Percentiles rank a stretch among this genome's conserved stretches.
Conservation (phyloP, 2,329 filamentous ascomycete genomes). For the Botrytis squamosa region DNA sequence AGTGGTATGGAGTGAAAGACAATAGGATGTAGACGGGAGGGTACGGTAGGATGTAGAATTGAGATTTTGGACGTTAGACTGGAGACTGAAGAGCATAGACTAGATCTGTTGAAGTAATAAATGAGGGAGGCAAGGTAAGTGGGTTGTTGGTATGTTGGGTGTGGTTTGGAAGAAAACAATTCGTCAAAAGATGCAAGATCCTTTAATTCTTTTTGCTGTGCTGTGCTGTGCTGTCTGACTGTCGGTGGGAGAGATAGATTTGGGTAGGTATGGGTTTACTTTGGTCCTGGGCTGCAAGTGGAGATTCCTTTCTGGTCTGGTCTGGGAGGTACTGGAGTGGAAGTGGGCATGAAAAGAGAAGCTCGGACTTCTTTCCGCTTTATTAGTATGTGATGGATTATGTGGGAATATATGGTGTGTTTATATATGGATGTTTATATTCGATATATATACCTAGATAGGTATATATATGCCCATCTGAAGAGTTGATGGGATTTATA, state of each 20-base stretch:
- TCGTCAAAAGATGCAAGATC: slow-evolving; percentile 23
- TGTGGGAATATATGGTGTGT: background rate
- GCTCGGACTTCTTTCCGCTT: slow-evolving; percentile 28
- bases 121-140: background rate
- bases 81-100: background rate
- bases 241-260: slow-evolving; percentile 25
- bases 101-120: background rate
- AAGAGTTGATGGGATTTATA: background rate
- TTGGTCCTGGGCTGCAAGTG: slow-evolving; percentile 23
- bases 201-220: slow-evolving; percentile 21
- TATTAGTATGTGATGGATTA: background rate
- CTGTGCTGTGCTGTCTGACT: slow-evolving; percentile 10
- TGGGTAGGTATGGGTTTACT: slow-evolving; percentile 12
- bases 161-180: slow-evolving; percentile 21
- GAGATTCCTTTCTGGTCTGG: slow-evolving; percentile 26
- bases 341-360: slow-evolving; percentile 23
- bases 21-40: background rate
- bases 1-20: background rate
- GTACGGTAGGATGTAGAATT: background rate
- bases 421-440: too few relatives aligned
- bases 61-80: background rate
- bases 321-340: background rate
- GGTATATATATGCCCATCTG: too few relatives aligned
- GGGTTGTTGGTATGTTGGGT: slow-evolving; percentile 12
- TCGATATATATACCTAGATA: too few relatives aligned